phyloP scores from a whole-genome alignment of 352 stramenopile genomes.

The Globisporangium barbulae region DNA sequence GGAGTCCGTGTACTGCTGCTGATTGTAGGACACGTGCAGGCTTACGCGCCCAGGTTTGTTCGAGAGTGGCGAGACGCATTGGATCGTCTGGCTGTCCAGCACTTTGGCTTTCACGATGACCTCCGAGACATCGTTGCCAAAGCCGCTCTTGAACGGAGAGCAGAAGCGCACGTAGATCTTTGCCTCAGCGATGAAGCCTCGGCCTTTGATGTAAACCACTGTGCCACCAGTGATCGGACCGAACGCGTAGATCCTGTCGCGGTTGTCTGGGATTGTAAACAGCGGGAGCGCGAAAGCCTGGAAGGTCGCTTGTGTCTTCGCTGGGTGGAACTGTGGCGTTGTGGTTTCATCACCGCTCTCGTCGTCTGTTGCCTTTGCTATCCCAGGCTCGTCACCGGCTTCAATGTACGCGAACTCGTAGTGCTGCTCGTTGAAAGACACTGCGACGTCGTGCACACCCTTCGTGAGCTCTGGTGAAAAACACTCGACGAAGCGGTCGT shows the following conservation, averaged over 20 bases:
- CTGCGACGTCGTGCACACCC: slow-evolving; percentile 37
- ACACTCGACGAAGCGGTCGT: slow-evolving; percentile 56
- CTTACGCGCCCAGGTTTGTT: slow-evolving; percentile 30
- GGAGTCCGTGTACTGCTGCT: slow-evolving; percentile 67
- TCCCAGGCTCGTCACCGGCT: background rate
- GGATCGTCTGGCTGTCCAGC: slow-evolving; percentile 49
- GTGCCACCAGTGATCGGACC: slow-evolving; percentile 44
- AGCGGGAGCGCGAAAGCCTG: slow-evolving; percentile 53
- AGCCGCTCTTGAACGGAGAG: slow-evolving; percentile 33
- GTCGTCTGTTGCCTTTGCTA: background rate
- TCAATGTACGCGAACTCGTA: slow-evolving; percentile 35
- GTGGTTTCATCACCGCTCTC: background rate
- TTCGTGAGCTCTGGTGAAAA: slow-evolving; percentile 48
- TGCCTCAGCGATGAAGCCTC: slow-evolving; percentile 51
- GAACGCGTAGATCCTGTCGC: slow-evolving; percentile 46
- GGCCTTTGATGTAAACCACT: slow-evolving; percentile 48
- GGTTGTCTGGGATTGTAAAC: slow-evolving; percentile 44
- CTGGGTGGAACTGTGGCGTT: background rate
- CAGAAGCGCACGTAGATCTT: slow-evolving; percentile 67
- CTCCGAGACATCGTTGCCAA: slow-evolving; percentile 30
- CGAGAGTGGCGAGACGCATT: slow-evolving; percentile 39
- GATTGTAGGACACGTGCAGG: slow-evolving; percentile 67
- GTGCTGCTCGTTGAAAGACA: slow-evolving; percentile 73
- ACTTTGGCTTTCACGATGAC: slow-evolving; percentile 49
- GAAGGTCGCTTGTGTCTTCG: slow-evolving; percentile 28